Conservation (phyloP, 352 stramenopile genomes). For the Pythium aquatile region DNA sequence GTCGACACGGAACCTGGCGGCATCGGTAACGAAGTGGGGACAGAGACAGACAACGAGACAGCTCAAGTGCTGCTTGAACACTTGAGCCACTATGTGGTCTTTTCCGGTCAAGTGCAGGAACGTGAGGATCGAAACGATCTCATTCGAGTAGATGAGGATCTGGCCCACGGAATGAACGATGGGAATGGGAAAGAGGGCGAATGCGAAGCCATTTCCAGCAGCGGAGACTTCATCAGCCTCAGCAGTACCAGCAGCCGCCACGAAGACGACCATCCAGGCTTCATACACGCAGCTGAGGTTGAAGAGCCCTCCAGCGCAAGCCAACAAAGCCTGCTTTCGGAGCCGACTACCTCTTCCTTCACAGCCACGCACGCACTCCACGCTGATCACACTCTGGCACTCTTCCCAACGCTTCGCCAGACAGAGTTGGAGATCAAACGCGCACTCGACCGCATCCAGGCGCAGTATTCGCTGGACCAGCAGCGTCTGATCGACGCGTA, state of each 20-base stretch:
- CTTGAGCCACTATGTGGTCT: conserved; percentile 14
- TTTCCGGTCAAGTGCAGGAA: not conserved
- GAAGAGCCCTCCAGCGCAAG: no score
- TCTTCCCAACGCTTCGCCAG: conserved; percentile 8
- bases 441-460: conserved; percentile 20
- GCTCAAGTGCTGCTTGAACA: conserved; percentile 9
- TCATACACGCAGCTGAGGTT: no score
- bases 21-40: not conserved
- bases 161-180: not conserved
- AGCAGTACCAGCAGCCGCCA: not conserved
- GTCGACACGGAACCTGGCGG: not conserved
- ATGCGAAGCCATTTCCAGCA: not conserved
- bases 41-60: not conserved
- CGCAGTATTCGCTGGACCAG: conserved; percentile 12
- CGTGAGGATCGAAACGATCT: conserved; percentile 15
- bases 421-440: conserved; percentile 12
- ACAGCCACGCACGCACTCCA: not conserved
- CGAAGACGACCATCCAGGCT: no score
- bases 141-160: conserved; percentile 1
- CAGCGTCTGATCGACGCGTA: conserved; percentile 12
- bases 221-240: not conserved
- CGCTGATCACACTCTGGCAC: not conserved
- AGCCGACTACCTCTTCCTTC: not conserved
- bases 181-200: not conserved
- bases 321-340: not conserved